phyloP scores from a whole-genome alignment of 2,329 filamentous ascomycete genomes.

The Colletotrichum sp. region DNA sequence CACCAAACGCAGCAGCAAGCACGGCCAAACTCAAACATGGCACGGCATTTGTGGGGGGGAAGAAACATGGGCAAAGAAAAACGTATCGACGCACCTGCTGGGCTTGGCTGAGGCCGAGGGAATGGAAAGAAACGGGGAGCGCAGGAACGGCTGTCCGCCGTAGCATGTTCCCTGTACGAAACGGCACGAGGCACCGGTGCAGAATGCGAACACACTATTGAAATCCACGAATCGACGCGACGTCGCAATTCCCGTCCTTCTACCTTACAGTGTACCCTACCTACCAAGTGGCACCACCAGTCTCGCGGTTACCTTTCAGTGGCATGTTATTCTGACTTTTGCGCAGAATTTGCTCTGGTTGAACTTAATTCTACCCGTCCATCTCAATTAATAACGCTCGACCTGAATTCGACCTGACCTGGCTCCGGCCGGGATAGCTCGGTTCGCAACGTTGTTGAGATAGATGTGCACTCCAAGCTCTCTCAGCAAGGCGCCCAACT shows the following conservation, averaged over 20 bases:
- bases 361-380: neutral
- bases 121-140: neutral
- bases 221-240: conserved; percentile 1
- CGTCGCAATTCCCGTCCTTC: neutral
- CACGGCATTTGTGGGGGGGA: neutral
- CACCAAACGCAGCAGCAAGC: neutral
- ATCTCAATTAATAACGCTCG: neutral
- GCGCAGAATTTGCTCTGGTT: neutral
- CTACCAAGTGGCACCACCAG: conserved; percentile 1
- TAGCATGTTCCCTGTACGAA: conserved; percentile 1
- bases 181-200: neutral
- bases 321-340: conserved; percentile 10
- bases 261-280: neutral
- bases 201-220: neutral
- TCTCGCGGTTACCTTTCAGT: conserved; percentile 3
- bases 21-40: neutral
- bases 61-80: neutral
- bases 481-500: neutral
- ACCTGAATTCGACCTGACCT: neutral
- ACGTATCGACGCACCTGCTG: neutral
- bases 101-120: neutral
- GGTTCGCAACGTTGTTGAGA: neutral
- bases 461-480: neutral
- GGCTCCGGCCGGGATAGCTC: neutral
- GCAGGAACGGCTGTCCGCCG: neutral